A percentile compares a stretch with the other conserved stretches of the same genome.
Evolutionary conservation across 1,284 basidiomycete genomes (phyloP).

Genomic region (Porodaedalea pini): DNA sequence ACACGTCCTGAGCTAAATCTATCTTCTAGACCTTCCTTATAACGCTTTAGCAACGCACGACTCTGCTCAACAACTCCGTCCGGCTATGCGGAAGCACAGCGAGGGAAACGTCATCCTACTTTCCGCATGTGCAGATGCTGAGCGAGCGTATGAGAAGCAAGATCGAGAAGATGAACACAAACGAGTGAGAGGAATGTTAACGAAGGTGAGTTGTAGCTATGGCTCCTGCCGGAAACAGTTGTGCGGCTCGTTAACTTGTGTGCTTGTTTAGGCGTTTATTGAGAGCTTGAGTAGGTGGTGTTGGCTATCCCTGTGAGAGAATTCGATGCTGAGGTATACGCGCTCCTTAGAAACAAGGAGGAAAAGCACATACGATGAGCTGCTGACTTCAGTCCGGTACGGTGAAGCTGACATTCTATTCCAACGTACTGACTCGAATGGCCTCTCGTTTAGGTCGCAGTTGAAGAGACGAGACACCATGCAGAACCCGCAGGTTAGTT

Average conservation of each 20-base stretch:
- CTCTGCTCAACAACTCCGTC: neutral
- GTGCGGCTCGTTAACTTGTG: neutral
- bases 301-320: neutral
- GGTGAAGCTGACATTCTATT: neutral
- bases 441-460: neutral
- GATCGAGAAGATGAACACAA: neutral
- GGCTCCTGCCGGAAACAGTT: neutral
- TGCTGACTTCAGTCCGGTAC: constrained; percentile 12
- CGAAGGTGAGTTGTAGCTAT: constrained; percentile 4
- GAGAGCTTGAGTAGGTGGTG: constrained; percentile 10
- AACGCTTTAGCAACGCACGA: neutral
- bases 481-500: constrained; percentile 12
- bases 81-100: constrained; percentile 11
- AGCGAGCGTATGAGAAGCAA: constrained; percentile 10
- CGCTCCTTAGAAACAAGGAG: constrained; percentile 4
- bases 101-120: constrained; percentile 16
- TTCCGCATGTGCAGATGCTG: constrained; percentile 13
- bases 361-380: constrained; percentile 14
- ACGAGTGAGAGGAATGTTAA: constrained; percentile 15
- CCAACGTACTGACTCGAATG: neutral
- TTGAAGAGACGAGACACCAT: constrained; percentile 1
- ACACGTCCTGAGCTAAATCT: neutral
- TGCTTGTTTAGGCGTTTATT: constrained; percentile 11
- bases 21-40: constrained; percentile 7
- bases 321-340: neutral